Evolutionary conservation across 2,329 filamentous ascomycete species (phyloP).

Genomic region (Tolypocladium inflatum): DNA sequence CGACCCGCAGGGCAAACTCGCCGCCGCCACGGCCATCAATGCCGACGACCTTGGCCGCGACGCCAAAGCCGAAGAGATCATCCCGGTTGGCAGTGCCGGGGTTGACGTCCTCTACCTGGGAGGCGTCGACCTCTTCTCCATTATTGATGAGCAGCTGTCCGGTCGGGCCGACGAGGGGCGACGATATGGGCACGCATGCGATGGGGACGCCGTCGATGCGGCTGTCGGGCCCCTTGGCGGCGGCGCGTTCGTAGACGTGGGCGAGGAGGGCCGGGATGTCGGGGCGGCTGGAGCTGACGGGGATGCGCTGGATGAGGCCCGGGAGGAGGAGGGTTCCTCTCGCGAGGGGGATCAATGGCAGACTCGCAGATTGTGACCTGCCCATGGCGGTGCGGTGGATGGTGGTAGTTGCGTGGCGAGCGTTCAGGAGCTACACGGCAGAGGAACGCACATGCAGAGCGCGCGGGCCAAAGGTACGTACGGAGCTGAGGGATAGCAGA

Average conservation of each 20-base stretch:
- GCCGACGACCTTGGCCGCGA: constrained; percentile 68
- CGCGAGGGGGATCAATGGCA: constrained; percentile 77
- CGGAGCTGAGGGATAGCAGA: background rate
- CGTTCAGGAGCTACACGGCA: background rate
- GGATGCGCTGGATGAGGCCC: constrained; percentile 74
- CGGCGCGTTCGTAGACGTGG: constrained; percentile 68
- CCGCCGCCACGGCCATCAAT: constrained; percentile 66
- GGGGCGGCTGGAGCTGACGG: constrained; percentile 67
- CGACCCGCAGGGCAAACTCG: constrained; percentile 77
- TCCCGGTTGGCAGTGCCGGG: constrained; percentile 51
- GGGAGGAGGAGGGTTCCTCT: constrained; percentile 76
- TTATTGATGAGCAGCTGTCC: constrained; percentile 68
- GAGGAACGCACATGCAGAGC: background rate
- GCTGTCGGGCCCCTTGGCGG: constrained; percentile 55
- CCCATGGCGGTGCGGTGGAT: constrained; percentile 21
- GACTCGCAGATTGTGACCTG: constrained; percentile 31
- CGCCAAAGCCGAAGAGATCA: constrained; percentile 77
- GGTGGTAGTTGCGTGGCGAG: background rate
- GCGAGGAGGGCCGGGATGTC: constrained; percentile 86
- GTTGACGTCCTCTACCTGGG: constrained; percentile 38
- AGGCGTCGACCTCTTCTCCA: constrained; percentile 40
- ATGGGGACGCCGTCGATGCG: constrained; percentile 63
- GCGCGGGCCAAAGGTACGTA: background rate
- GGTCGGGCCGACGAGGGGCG: constrained; percentile 61
- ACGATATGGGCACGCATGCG: constrained; percentile 78